Percentiles rank a stretch among this genome's conserved stretches.
Conservation (phyloP, 371 early-diverging fungal species). For the Mortierella sp. region DNA sequence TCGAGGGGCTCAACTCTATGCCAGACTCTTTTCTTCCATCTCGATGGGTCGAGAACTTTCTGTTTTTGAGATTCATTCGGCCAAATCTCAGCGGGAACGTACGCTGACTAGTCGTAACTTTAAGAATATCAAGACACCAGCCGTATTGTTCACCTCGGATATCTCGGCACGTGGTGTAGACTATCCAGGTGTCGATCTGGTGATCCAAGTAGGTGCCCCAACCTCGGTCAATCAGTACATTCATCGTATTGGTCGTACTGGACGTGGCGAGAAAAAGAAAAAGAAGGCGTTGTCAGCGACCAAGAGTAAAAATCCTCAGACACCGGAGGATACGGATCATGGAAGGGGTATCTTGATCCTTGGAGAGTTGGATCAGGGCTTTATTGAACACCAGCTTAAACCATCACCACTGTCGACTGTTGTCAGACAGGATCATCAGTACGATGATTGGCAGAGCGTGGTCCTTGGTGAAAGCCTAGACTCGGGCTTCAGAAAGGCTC, state of each 20-base stretch:
- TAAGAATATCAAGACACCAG: slow-evolving; percentile 61
- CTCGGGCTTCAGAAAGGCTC: slow-evolving; percentile 38
- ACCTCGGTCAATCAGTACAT: slow-evolving; percentile 91
- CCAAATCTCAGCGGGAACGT: slow-evolving; percentile 77
- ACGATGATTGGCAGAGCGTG: slow-evolving; percentile 50
- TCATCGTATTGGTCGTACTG: slow-evolving; percentile 99
- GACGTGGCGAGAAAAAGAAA: slow-evolving; percentile 91
- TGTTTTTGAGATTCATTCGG: slow-evolving; percentile 85
- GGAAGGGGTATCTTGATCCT: slow-evolving; percentile 45
- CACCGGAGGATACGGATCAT: slow-evolving; percentile 4
- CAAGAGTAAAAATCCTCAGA: neutral
- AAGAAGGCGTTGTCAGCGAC: slow-evolving; percentile 23
- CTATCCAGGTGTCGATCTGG: slow-evolving; percentile 95
- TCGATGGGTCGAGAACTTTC: slow-evolving; percentile 56
- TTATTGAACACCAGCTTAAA: slow-evolving; percentile 39
- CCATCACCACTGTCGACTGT: slow-evolving; percentile 41
- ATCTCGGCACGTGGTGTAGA: slow-evolving; percentile 99
- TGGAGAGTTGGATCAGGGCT: slow-evolving; percentile 45
- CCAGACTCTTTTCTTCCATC: slow-evolving; percentile 61
- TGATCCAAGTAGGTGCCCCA: slow-evolving; percentile 97
- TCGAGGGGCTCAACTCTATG: slow-evolving; percentile 77
- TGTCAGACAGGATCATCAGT: slow-evolving; percentile 45
- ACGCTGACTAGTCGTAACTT: slow-evolving; percentile 70
- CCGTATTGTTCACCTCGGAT: slow-evolving; percentile 97
- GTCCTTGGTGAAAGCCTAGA: slow-evolving; percentile 49